Percentiles rank a stretch among this genome's conserved stretches.
Conservation (phyloP, 2,329 filamentous ascomycete species). For the Corniculantispora saksenae region DNA sequence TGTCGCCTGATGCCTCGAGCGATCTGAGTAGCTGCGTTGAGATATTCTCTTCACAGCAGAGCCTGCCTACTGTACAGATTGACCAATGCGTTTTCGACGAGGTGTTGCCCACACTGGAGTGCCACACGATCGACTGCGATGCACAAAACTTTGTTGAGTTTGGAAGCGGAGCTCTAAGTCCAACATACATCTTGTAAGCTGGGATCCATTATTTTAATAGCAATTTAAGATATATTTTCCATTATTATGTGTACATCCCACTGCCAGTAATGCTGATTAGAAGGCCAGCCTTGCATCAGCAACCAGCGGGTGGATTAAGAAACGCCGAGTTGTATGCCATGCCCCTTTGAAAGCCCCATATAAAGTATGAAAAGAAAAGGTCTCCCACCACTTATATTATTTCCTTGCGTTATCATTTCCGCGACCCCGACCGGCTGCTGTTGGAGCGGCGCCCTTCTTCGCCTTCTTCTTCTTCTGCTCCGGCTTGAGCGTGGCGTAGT, state of each 20-base stretch:
- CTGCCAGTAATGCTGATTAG: background rate
- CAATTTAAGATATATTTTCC: too few relatives aligned
- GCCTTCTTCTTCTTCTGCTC: conserved; percentile 59
- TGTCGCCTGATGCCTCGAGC: background rate
- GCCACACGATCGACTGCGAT: too few relatives aligned
- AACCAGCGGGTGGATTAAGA: background rate
- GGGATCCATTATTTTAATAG: background rate
- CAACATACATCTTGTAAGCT: too few relatives aligned
- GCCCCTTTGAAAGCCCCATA: background rate
- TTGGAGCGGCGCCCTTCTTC: conserved; percentile 35
- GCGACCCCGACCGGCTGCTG: conserved; percentile 21
- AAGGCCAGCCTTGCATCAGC: conserved; percentile 3
- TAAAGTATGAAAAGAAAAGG: background rate
- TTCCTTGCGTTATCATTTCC: conserved; percentile 7
- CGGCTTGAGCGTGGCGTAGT: conserved; percentile 61
- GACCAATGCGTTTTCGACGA: background rate
- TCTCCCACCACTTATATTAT: background rate
- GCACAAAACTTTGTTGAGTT: background rate
- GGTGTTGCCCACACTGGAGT: too few relatives aligned
- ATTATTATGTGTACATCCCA: background rate
- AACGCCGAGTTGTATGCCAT: conserved; percentile 8
- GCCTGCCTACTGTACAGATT: background rate
- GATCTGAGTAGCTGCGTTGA: background rate
- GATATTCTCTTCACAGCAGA: too few relatives aligned
- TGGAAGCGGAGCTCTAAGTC: background rate